Base-by-base conservation (phyloP, 2,329 filamentous ascomycete species). In the Colletotrichum sp. region DNA sequence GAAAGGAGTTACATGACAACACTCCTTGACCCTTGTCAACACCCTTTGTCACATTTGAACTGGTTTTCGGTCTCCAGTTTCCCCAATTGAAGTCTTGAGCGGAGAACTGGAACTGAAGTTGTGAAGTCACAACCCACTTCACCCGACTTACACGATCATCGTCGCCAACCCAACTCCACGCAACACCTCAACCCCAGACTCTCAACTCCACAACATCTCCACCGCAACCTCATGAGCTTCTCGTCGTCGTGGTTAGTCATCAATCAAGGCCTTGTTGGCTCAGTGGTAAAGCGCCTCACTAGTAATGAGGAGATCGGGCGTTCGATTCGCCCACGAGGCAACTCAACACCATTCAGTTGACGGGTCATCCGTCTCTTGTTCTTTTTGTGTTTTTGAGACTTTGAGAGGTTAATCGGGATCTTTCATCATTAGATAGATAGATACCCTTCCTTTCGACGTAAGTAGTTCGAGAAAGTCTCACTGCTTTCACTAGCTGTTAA, bases 361-460 rank as follows among this genome's bases (percentile, higher is more conserved):
- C n/a, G n/a, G n/a, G 6, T 5, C 0, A 13, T 8, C 2, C 4
- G n/a, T 5, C 0, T 1, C 1, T 7, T 6, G 3, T 2, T 21
- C 10, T 8, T 52, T 52, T 36, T 34, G 6, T 12, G 32, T 34
- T 34, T 44, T 44, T 5, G 8, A 4, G 1, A 30, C 1, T 9
- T 30, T 30, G 1, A 9, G 8, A 8, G 28, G 28, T 28, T n/a
- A n/a, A n/a, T n/a, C n/a, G n/a, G n/a, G n/a, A n/a, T n/a, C n/a
- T n/a, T n/a, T n/a, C n/a, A n/a, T n/a, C n/a, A n/a, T n/a, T n/a
- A n/a, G n/a, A n/a, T n/a, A n/a, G n/a, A n/a, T n/a, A n/a, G n/a
- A n/a, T n/a, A n/a, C n/a, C n/a, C n/a, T n/a, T n/a, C n/a, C n/a
- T n/a, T n/a, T n/a, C n/a, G n/a, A n/a, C n/a, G n/a, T n/a, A n/a